These are phyloP conservation scores for Wickerhamomyces kurtzmanii DNA, from an alignment of 805 yeast genomes.

Conservation along the genomic window DNA sequence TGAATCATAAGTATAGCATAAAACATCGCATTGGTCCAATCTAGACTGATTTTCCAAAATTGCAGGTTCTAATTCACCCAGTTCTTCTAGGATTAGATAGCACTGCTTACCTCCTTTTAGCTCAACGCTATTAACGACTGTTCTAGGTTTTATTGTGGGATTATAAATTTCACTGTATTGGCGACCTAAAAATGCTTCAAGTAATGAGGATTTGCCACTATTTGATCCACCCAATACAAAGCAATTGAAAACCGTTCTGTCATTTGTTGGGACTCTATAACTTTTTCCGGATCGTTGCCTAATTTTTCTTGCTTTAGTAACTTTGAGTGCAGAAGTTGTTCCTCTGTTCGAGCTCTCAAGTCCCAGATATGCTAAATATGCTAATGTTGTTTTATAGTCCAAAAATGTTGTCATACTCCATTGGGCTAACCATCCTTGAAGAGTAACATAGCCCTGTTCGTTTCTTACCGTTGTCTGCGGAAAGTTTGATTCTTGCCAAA, in stretches of 20 bases:
- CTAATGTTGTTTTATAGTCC: constrained; percentile 75
- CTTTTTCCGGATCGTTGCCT: constrained; percentile 56
- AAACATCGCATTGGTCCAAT: constrained; percentile 79
- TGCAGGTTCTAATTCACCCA: constrained; percentile 81
- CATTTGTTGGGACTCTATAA: constrained; percentile 62
- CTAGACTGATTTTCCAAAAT: constrained; percentile 61
- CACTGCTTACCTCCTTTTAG: constrained; percentile 93
- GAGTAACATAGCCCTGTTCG: constrained; percentile 79
- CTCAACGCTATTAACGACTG: constrained; percentile 89
- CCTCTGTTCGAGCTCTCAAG: constrained; percentile 43
- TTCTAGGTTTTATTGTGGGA: constrained; percentile 73
- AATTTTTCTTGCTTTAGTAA: constrained; percentile 72
- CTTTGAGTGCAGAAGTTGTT: constrained; percentile 48
- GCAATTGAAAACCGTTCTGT: constrained; percentile 89
- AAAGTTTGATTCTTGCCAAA: constrained; percentile 80
- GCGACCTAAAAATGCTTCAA: constrained; percentile 75
- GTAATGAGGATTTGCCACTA: constrained; percentile 79
- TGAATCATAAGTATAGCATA: constrained; percentile 87
- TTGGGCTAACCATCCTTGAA: constrained; percentile 98
- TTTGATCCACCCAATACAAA: constrained; percentile 77
- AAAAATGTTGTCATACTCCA: constrained; percentile 95
- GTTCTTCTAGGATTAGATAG: constrained; percentile 81
- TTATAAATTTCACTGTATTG: constrained; percentile 60
- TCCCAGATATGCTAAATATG: constrained; percentile 85
- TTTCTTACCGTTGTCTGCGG: constrained; percentile 86